Evolutionary conservation across 2,329 filamentous ascomycete species (phyloP).

Genomic region (Colletotrichum costaricense): DNA sequence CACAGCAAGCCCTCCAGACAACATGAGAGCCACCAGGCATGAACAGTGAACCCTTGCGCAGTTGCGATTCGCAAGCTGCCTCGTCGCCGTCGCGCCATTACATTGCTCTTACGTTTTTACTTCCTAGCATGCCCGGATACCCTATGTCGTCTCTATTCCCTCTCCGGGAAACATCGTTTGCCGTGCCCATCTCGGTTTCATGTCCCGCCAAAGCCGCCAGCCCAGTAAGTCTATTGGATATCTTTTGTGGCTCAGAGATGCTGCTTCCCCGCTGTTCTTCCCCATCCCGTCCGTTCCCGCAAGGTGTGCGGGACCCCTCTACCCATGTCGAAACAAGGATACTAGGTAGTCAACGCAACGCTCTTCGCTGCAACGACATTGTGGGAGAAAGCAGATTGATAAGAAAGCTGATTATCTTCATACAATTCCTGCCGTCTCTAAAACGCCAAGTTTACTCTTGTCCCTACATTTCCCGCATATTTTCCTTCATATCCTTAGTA

Average conservation of each 20-base stretch:
- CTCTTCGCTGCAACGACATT: neutral
- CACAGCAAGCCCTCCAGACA: neutral
- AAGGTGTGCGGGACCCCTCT: neutral
- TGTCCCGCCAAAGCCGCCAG: slow-evolving; percentile 7
- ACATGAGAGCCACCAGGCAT: neutral
- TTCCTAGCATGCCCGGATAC: neutral
- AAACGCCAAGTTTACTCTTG: slow-evolving; percentile 12
- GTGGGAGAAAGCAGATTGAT: neutral
- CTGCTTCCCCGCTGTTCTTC: neutral
- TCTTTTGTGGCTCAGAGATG: slow-evolving; percentile 1
- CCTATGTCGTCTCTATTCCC: neutral
- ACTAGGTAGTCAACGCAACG: neutral
- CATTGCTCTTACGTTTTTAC: neutral
- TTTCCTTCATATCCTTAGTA: neutral
- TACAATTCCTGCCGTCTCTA: neutral
- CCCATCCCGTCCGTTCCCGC: slow-evolving; percentile 17
- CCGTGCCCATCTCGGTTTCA: slow-evolving; percentile 19
- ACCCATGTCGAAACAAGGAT: neutral
- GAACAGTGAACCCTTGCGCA: neutral
- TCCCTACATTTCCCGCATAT: neutral
- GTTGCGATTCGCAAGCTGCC: too few relatives aligned
- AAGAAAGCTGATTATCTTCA: slow-evolving; percentile 8
- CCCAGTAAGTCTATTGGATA: neutral
- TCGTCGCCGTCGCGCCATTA: neutral
- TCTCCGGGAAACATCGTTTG: neutral